A percentile compares a stretch with the other conserved stretches of the same genome.
Evolutionary conservation across 75 land plant species (phyloP).

Genomic region (Picea glauca): DNA sequence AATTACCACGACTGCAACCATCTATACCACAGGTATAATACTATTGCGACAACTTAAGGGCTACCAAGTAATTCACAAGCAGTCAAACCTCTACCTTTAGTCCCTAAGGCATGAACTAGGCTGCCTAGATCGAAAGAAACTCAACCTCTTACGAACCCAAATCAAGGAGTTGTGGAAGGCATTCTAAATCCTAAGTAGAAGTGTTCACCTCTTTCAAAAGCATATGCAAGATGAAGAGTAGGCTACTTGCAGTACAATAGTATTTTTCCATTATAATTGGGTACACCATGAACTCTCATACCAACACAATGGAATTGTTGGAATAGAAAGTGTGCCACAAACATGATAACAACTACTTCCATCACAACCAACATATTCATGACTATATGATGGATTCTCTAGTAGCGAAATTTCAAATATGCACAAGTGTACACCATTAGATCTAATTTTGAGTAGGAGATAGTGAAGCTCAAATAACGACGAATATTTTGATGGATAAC

Average conservation of each 20-base stretch:
- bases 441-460: too few relatives aligned
- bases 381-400: not conserved
- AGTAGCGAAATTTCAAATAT: too few relatives aligned
- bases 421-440: too few relatives aligned
- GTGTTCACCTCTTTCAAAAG: too few relatives aligned
- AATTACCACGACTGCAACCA: not conserved
- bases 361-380: not conserved
- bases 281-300: not conserved
- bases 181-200: too few relatives aligned
- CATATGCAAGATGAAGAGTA: not conserved
- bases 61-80: not conserved
- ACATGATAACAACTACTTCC: not conserved
- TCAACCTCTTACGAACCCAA: not conserved
- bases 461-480: too few relatives aligned
- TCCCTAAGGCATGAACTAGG: not conserved
- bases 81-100: not conserved
- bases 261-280: not conserved
- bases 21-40: not conserved
- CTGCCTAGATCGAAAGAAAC: not conserved
- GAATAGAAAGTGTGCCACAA: not conserved
- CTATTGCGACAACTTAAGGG: not conserved
- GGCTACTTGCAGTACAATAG: not conserved
- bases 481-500: too few relatives aligned
- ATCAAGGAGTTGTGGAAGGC: not conserved
- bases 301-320: not conserved